Evolutionary conservation across 2,329 filamentous ascomycete species (phyloP).

Genomic region (Plenodomus tracheiphilus): DNA sequence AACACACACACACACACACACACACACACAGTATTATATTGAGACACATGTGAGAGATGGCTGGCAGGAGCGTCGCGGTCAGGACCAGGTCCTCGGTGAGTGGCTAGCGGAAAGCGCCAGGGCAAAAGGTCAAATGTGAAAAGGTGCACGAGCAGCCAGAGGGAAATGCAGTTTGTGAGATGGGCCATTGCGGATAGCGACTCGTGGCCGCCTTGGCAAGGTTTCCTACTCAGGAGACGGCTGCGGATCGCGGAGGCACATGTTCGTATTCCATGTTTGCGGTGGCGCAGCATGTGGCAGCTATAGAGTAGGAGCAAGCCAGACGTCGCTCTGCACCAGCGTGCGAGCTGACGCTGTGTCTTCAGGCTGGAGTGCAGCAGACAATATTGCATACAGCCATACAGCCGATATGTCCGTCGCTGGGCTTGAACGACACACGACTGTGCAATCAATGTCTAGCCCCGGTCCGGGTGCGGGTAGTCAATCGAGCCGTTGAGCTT

Average conservation of each 20-base stretch:
- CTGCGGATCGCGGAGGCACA: too few species aligned
- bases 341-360: too few species aligned
- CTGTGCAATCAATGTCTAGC: background rate
- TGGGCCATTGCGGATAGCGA: conserved; percentile 3
- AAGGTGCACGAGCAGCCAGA: background rate
- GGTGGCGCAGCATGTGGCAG: background rate
- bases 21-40: too few species aligned
- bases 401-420: conserved; percentile 1
- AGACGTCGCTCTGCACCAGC: too few species aligned
- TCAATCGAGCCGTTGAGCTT: conserved; percentile 16
- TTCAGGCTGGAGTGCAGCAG: too few species aligned
- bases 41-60: too few species aligned
- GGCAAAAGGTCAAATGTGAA: background rate
- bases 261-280: too few species aligned
- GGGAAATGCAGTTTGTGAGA: background rate
- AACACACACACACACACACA: too few species aligned
- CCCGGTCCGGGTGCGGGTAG: conserved; percentile 22
- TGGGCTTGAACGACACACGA: background rate
- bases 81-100: background rate
- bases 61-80: background rate
- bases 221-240: conserved; percentile 15
- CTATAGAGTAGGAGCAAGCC: too few species aligned
- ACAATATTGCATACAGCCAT: conserved; percentile 9
- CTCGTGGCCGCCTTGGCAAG: conserved; percentile 20
- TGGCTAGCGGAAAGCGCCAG: conserved; percentile 1